phyloP scores from a whole-genome alignment of 176 grass and related monocot genomes.

The Lolium multiflorum region DNA sequence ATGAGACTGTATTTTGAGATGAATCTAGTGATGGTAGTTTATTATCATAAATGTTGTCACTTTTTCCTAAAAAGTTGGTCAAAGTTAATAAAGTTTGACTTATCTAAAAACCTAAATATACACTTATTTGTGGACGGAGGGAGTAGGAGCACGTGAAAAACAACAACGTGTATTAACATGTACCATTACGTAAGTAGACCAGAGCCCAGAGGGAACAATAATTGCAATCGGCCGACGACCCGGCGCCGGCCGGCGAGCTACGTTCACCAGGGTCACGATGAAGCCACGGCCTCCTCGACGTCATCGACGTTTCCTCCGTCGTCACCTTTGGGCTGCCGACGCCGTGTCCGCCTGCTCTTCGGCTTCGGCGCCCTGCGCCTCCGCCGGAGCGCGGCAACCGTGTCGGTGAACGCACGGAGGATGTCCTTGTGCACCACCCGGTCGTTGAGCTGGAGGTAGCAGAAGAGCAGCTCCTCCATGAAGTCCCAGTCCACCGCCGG shows the following conservation, averaged over 20 bases:
- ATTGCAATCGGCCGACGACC: background rate
- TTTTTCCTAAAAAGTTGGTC: too few species aligned
- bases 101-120: too few species aligned
- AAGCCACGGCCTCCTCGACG: background rate
- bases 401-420: conserved; percentile 58
- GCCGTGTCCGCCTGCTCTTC: conserved; percentile 27
- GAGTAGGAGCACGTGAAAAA: background rate
- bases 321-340: background rate
- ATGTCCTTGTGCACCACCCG: conserved; percentile 57
- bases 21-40: too few species aligned
- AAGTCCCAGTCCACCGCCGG: conserved; percentile 53
- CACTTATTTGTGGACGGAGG: too few species aligned
- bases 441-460: conserved; percentile 63
- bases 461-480: conserved; percentile 66
- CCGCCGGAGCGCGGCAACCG: conserved; percentile 36
- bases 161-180: background rate
- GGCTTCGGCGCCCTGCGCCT: conserved; percentile 15
- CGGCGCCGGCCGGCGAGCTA: conserved; percentile 7
- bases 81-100: too few species aligned
- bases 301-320: background rate
- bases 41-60: too few species aligned
- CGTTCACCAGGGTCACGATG: background rate
- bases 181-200: background rate
- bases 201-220: background rate
- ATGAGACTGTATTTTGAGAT: too few species aligned